A percentile compares a stretch with the other conserved stretches of the same genome.
These are phyloP conservation scores for Lichtheimia corymbifera DNA, from an alignment of 371 early-diverging fungal genomes.

Conservation along the genomic window DNA sequence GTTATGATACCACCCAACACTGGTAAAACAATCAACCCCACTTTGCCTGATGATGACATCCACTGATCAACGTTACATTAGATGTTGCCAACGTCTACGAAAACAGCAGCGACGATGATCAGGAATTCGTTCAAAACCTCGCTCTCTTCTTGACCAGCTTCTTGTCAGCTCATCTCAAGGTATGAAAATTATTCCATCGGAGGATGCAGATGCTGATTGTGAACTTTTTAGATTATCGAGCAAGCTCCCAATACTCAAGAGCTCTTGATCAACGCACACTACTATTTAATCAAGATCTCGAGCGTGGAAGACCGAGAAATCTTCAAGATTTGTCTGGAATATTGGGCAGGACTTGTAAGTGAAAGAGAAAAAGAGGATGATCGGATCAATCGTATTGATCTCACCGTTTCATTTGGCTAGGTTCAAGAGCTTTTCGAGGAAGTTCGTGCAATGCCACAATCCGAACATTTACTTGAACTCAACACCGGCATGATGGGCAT, in stretches of 20 bases:
- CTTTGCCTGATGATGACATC: background rate
- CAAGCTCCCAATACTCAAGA: conserved; percentile 60
- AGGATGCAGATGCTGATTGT: background rate
- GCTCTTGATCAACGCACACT: conserved; percentile 78
- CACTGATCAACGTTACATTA: conserved; percentile 17
- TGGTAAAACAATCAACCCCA: conserved; percentile 35
- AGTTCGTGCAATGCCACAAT: conserved; percentile 50
- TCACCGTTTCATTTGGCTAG: conserved; percentile 12
- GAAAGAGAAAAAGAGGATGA: background rate
- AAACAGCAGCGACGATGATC: conserved; percentile 81
- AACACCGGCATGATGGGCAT: conserved; percentile 29
- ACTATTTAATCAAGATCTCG: conserved; percentile 88
- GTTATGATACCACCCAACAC: conserved; percentile 71
- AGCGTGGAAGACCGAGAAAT: conserved; percentile 93
- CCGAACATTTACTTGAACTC: conserved; percentile 39
- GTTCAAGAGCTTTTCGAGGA: conserved; percentile 85
- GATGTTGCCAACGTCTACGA: conserved; percentile 86
- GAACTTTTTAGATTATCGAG: conserved; percentile 59
- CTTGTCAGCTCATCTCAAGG: conserved; percentile 80
- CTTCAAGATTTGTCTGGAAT: conserved; percentile 97
- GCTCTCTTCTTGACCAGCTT: conserved; percentile 79
- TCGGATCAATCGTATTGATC: background rate
- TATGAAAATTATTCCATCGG: conserved; percentile 24
- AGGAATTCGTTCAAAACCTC: conserved; percentile 59
- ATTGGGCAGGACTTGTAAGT: conserved; percentile 88